Evolutionary conservation across 208 protist genomes (phyloP).

Genomic region (Crithidia brevicula): DNA sequence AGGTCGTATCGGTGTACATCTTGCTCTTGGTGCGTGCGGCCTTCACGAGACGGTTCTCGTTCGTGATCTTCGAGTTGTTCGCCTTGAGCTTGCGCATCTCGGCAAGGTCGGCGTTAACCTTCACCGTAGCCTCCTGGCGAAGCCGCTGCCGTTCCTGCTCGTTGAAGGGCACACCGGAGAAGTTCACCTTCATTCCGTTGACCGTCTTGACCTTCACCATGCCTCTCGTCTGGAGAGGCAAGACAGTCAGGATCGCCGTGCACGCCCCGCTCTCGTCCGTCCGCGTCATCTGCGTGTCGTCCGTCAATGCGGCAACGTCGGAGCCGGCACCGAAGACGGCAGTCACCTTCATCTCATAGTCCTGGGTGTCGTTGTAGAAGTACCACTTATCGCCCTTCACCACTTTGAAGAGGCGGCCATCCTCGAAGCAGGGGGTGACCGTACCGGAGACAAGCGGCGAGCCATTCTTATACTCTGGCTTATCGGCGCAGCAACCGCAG

Average conservation of each 20-base stretch:
- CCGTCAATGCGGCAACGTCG: constrained; percentile 16
- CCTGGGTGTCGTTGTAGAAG: constrained; percentile 86
- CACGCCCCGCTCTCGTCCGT: constrained; percentile 35
- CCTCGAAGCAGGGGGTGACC: constrained; percentile 58
- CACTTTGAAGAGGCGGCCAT: constrained; percentile 65
- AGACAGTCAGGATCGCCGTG: constrained; percentile 30
- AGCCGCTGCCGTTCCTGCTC: constrained; percentile 22
- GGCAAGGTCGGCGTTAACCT: constrained; percentile 29
- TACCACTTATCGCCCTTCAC: constrained; percentile 63
- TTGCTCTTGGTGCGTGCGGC: constrained; percentile 34
- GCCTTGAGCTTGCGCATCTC: constrained; percentile 26
- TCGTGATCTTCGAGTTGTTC: constrained; percentile 32
- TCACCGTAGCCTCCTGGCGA: constrained; percentile 10
- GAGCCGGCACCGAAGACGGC: constrained; percentile 51
- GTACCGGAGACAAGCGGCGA: constrained; percentile 51
- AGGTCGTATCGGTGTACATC: constrained; percentile 56
- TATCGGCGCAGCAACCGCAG: constrained; percentile 34
- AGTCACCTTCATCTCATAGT: constrained; percentile 66
- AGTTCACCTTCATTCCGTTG: constrained; percentile 43
- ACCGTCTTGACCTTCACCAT: constrained; percentile 45
- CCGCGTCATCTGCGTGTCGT: constrained; percentile 32
- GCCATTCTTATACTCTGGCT: constrained; percentile 40
- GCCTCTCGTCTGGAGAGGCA: constrained; percentile 46
- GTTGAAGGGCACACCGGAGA: constrained; percentile 35
- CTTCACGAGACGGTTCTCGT: constrained; percentile 43